Evolutionary conservation across 2,329 filamentous ascomycete species (phyloP), one percentile per base, ranked within the genome.

Genomic region (Arthrobotrys sphaeroides): DNA sequence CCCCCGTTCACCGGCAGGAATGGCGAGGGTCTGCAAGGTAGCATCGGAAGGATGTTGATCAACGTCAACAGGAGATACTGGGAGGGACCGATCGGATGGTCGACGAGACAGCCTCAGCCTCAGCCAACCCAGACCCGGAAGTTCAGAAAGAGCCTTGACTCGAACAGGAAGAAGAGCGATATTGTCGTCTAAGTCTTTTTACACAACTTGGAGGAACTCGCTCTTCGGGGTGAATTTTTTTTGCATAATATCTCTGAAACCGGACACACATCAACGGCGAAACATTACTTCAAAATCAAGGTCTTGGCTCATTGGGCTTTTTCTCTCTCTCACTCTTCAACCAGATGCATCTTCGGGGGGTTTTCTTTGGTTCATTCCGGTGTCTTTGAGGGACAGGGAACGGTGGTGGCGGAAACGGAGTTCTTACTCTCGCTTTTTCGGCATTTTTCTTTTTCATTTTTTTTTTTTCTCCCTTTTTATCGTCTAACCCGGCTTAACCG

Each of bases 21-120:
- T 67, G 92, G 93, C 9, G 86, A 90, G 77, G 93, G 93, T 16
- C 93, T 91, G 88, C 87, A 87, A 81, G 94, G 93, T 33, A 89
- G 88, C 79, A 80, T 96, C 9, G 94, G 93, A n/a, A 87, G 94
- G 60, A 81, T 87, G 31, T 91, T 97, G 91, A 86, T 96, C 26
- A 86, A 86, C 7, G 85, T 92, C 22, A 91, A 91, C 40, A 88
- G 87, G 78, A 86, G 86, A 69, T 97, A 96, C 84, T 97, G 94
- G 93, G 66, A 77, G 67, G 78, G 13, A 53, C 66, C 51, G 42
- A 78, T 65, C 64, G 78, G 59, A 77, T 78, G 78, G 73, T 70
- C 64, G 61, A 70, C 59, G 13, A 60, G 72, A 49, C 57, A 38
- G 9, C 60, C 73, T n/a, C 66, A 77, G 28, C n/a, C 36, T 28